These are phyloP conservation scores for Gonapodya sp. DNA, from an alignment of 192 early-diverging fungal genomes.

Conservation along the genomic window DNA sequence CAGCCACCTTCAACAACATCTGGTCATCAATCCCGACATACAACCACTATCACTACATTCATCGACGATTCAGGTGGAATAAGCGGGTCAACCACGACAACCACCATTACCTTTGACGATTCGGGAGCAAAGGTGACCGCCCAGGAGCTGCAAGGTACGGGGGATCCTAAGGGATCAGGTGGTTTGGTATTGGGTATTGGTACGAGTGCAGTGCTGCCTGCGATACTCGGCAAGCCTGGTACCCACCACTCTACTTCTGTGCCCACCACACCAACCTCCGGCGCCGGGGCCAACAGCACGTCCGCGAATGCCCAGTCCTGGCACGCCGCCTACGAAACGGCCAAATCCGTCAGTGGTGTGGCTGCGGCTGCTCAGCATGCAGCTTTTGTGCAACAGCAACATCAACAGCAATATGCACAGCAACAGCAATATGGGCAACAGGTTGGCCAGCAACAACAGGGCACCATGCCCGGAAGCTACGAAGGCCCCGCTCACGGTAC, in stretches of 20 bases:
- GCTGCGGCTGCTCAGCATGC: background rate
- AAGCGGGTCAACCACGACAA: background rate
- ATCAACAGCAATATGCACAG: background rate
- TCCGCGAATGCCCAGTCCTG: background rate
- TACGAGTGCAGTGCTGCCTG: background rate
- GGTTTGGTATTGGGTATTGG: background rate
- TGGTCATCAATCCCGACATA: background rate
- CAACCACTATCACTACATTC: background rate
- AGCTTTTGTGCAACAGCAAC: background rate
- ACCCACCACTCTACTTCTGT: background rate
- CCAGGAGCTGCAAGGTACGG: background rate
- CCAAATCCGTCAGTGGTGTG: background rate
- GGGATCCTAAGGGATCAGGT: background rate
- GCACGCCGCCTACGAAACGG: background rate
- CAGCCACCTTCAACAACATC: background rate
- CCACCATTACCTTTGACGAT: background rate
- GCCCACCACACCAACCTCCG: background rate
- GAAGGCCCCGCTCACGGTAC: too few relatives aligned
- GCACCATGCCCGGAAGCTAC: too few relatives aligned
- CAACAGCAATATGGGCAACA: background rate
- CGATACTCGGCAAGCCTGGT: background rate
- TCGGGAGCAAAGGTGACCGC: too few relatives aligned
- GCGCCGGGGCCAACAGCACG: background rate
- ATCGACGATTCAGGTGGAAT: background rate
- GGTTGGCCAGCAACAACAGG: background rate